Base-by-base conservation (phyloP, 2,329 filamentous ascomycete genomes). In the Bipolaris gigantea region DNA sequence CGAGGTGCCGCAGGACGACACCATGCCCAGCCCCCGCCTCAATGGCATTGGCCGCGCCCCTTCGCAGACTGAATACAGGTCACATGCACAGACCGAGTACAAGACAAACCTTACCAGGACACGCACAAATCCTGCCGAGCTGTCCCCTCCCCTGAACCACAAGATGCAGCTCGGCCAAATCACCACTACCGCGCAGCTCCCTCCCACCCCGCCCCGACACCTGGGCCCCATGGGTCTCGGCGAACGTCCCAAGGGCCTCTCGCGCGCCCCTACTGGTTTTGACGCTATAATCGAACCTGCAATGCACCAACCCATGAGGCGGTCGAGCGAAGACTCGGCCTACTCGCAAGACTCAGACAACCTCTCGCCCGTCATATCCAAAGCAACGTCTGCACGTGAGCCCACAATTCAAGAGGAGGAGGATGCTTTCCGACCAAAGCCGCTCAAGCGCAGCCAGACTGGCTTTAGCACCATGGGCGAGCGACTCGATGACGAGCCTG, bases 371-470 rank as follows among this genome's bases (percentile, higher is more conserved):
- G 57, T 66, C 6, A 21, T 57, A 4, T 50, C 65, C 44, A 58
- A 56, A 52, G 69, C 63, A 54, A 55, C 60, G 23, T 62, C 69
- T 3, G 63, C 57, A 7, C 53, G 67, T n/a, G 62, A 69, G n/a
- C 63, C 71, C 15, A 72, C 62, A 1, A 56, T 59, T 53, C 75
- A 66, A 51, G 73, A 75, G 45, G 73, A 75, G 35, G 73, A 75
- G 35, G 77, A 79, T 41, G 75, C 78, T 42, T 86, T 86, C 65
- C 69, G 73, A 55, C 84, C 85, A 1, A 78, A 77, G 32, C 77
- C 81, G 5, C 73, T 88, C 48, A 77, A 79, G 54, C 79, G 85
- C 36, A 81, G 81, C 1, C 83, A 85, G 69, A 88, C 86, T 0
- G 84, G 84, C 18, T 72, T 72, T 57, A 66, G 64, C 36, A 63